Evolutionary conservation across 2,329 filamentous ascomycete genomes (phyloP).

Genomic region (Ascochyta rabiei): DNA sequence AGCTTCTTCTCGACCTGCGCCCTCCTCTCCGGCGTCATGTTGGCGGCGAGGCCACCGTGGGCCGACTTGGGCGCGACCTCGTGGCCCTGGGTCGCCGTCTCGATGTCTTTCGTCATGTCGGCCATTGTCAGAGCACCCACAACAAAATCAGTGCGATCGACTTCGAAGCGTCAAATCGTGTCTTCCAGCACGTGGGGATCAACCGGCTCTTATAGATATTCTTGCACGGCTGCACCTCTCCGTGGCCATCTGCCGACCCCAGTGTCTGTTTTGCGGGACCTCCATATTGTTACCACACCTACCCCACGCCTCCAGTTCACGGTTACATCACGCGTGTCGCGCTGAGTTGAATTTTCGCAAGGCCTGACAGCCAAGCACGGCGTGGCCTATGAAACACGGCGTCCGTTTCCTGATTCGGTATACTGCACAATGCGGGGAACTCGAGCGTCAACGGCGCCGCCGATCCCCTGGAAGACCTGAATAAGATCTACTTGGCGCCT

Average conservation of each 20-base stretch:
- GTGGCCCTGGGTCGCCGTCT: conserved; percentile 10
- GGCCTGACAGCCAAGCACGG: conserved; percentile 6
- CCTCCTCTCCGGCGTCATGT: conserved; percentile 39
- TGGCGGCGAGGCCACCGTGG: conserved; percentile 24
- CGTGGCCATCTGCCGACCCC: conserved; percentile 15
- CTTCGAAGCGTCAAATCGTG: conserved; percentile 14
- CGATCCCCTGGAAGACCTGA: conserved; percentile 3
- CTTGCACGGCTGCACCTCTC: not conserved
- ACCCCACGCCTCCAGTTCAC: conserved; percentile 13
- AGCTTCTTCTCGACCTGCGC: conserved; percentile 41
- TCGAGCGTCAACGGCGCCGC: conserved; percentile 12
- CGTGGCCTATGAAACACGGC: conserved; percentile 5
- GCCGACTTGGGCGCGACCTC: conserved; percentile 8
- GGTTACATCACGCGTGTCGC: conserved; percentile 16
- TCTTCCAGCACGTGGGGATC: not conserved
- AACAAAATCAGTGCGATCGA: conserved; percentile 3
- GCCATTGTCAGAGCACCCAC: conserved; percentile 8
- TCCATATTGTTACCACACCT: conserved; percentile 14
- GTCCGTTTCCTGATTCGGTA: conserved; percentile 6
- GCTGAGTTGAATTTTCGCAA: conserved; percentile 14
- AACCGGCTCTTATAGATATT: conserved; percentile 7
- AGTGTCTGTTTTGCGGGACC: conserved; percentile 11
- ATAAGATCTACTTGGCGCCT: not conserved
- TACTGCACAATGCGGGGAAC: conserved; percentile 15
- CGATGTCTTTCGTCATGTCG: conserved; percentile 15